Evolutionary conservation across 495 filamentous ascomycete genomes (phyloP).

Genomic region (Aspergillus bridgeri): DNA sequence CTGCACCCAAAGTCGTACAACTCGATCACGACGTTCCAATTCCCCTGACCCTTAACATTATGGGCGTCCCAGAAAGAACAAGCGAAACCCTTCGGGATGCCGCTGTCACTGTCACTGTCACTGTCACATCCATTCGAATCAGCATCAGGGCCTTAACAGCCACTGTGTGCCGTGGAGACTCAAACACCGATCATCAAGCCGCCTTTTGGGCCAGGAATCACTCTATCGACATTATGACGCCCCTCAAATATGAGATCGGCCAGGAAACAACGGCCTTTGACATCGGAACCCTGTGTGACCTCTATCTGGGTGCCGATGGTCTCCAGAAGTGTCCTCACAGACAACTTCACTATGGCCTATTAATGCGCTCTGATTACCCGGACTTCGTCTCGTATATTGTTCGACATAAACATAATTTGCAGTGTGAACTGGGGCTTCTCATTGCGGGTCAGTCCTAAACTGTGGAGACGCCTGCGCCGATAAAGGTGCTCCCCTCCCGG

Average conservation of each 20-base stretch:
- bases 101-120: not conserved
- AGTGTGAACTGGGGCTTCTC: not conserved
- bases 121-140: not conserved
- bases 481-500: not conserved
- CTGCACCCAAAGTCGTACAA: not conserved
- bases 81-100: not conserved
- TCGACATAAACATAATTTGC: not conserved
- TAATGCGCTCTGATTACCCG: not conserved
- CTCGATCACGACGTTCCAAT: not conserved
- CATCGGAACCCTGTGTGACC: not conserved
- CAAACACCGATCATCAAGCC: too few species aligned
- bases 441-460: not conserved
- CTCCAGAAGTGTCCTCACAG: not conserved
- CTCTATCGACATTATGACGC: not conserved
- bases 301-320: not conserved
- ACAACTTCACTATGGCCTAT: not conserved
- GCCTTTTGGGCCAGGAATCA: not conserved
- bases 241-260: not conserved
- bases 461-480: not conserved
- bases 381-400: not conserved
- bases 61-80: not conserved
- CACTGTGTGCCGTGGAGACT: not conserved
- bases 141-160: not conserved
- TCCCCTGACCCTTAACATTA: not conserved
- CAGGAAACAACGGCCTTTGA: not conserved